phyloP scores from a whole-genome alignment of 208 protist species.

The Leishmania tropica region DNA sequence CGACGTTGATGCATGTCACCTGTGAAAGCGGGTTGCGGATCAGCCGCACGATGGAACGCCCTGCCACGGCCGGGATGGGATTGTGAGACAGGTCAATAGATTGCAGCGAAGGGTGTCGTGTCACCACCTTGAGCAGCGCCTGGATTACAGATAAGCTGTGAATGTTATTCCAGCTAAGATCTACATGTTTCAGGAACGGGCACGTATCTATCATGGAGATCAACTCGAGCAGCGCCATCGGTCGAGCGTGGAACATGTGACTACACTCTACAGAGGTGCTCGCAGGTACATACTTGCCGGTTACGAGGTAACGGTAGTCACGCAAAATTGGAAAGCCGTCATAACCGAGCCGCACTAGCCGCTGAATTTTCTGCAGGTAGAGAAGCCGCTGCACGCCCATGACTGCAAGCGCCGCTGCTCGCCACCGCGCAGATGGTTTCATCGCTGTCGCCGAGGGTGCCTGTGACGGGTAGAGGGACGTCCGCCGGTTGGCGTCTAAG shows the following conservation, averaged over 20 bases:
- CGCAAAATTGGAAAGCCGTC: slow-evolving; percentile 46
- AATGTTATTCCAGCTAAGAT: slow-evolving; percentile 84
- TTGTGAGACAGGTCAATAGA: slow-evolving; percentile 78
- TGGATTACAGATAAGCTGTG: slow-evolving; percentile 71
- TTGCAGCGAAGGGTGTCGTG: slow-evolving; percentile 52
- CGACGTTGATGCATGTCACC: slow-evolving; percentile 56
- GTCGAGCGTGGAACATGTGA: slow-evolving; percentile 58
- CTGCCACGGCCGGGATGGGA: slow-evolving; percentile 78
- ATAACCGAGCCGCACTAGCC: slow-evolving; percentile 52
- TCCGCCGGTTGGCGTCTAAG: slow-evolving; percentile 26
- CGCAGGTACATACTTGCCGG: slow-evolving; percentile 48
- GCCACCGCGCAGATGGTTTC: slow-evolving; percentile 38
- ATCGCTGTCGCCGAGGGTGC: not conserved
- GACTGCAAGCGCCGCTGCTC: slow-evolving; percentile 49
- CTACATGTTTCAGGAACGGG: slow-evolving; percentile 49
- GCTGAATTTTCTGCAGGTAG: slow-evolving; percentile 56
- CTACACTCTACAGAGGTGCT: slow-evolving; percentile 56
- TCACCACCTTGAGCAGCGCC: slow-evolving; percentile 51
- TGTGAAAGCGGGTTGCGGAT: slow-evolving; percentile 66
- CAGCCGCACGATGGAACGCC: slow-evolving; percentile 65
- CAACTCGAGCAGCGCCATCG: slow-evolving; percentile 62
- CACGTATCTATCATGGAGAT: slow-evolving; percentile 72
- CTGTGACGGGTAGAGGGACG: slow-evolving; percentile 14
- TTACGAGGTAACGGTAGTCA: slow-evolving; percentile 71
- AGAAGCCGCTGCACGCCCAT: slow-evolving; percentile 69